phyloP scores from a whole-genome alignment of 2,329 filamentous ascomycete genomes.

The Cylindrodendrum hubeiense region DNA sequence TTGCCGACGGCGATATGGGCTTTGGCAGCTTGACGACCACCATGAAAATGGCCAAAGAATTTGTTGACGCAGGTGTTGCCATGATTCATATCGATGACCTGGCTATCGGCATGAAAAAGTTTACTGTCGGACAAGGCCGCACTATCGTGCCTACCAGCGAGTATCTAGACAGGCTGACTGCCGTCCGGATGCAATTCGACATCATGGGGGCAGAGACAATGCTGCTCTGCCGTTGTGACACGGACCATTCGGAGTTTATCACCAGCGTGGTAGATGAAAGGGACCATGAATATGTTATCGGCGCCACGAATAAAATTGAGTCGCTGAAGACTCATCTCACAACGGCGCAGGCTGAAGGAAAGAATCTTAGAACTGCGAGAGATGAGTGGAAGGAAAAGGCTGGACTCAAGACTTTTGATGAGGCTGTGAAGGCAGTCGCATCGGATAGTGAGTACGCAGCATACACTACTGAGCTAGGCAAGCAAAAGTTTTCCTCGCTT shows the following conservation, averaged over 20 bases:
- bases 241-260: constrained; percentile 54
- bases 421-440: constrained; percentile 47
- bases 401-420: constrained; percentile 49
- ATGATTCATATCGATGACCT: constrained; percentile 59
- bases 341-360: constrained; percentile 35
- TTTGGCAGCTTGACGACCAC: constrained; percentile 54
- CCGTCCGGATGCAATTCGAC: constrained; percentile 54
- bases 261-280: constrained; percentile 51
- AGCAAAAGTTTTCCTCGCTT: constrained; percentile 27
- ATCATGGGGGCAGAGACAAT: constrained; percentile 55
- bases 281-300: constrained; percentile 54
- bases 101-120: constrained; percentile 58
- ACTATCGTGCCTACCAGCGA: constrained; percentile 56
- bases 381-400: constrained; percentile 49
- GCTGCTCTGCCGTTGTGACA: constrained; percentile 53
- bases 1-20: constrained; percentile 58
- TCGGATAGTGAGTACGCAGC: constrained; percentile 42
- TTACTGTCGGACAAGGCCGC: constrained; percentile 54
- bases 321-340: constrained; percentile 1
- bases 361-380: constrained; percentile 43
- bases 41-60: constrained; percentile 55
- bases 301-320: constrained; percentile 48
- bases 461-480: constrained; percentile 32
- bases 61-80: constrained; percentile 57
- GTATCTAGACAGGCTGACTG: constrained; percentile 50